Percentiles rank a stretch among this genome's conserved stretches.
Conservation (phyloP, 495 filamentous ascomycete genomes). For the Talaromyces proteolyticus region DNA sequence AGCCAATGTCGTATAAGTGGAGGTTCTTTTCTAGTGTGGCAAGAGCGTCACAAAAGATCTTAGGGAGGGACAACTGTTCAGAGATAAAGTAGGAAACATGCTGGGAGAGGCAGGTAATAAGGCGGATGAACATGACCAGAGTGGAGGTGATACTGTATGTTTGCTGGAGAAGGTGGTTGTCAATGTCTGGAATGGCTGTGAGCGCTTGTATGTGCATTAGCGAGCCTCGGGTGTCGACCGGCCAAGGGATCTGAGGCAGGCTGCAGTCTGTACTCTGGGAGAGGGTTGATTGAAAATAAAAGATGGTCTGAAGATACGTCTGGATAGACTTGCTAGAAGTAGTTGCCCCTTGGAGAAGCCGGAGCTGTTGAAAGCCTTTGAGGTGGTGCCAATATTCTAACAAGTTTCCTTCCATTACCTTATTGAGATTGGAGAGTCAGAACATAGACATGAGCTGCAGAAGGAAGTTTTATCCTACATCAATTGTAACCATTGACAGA, state of each 20-base stretch:
- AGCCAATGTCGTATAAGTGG: no score
- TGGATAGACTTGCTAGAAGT: no score
- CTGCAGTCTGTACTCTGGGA: not conserved
- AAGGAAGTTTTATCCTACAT: not conserved
- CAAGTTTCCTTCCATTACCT: not conserved
- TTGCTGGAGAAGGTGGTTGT: not conserved
- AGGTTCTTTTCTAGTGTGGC: not conserved
- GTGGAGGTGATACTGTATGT: not conserved
- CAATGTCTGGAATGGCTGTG: not conserved
- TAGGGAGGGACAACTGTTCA: not conserved
- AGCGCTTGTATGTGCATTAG: not conserved
- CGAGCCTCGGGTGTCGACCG: not conserved
- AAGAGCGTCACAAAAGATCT: not conserved
- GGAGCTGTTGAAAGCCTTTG: not conserved
- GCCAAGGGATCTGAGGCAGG: not conserved
- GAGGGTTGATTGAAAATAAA: not conserved
- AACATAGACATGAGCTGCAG: not conserved
- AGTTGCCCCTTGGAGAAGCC: no score
- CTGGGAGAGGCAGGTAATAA: not conserved
- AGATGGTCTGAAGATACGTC: not conserved
- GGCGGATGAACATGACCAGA: not conserved
- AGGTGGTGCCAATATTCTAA: not conserved
- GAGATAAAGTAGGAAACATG: not conserved
- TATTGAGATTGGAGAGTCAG: not conserved
- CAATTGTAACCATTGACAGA: not conserved